Base-by-base conservation (phyloP, 805 yeast species). In the Wickerhamomyces mucosus region DNA sequence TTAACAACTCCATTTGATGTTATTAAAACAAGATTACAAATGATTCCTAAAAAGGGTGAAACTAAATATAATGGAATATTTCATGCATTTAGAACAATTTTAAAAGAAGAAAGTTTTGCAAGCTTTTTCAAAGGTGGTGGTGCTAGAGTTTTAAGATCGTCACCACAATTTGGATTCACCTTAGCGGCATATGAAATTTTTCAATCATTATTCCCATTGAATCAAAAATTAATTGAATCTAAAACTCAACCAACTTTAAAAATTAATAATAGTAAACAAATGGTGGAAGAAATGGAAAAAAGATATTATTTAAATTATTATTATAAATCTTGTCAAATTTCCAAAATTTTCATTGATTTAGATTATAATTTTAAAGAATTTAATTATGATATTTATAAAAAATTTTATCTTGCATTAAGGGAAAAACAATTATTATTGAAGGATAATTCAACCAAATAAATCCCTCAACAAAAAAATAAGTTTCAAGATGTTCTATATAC, bases 141-240 rank as follows among this genome's bases (percentile, higher is more conserved):
- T 36, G 97, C 97, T 6, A 75, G 98, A 58, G 86, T 89, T 24
- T 65, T 86, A 50, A 73, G 97, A 59, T 88, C 96, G 5, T 86
- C 96, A 2, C 98, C 98, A 7, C 98, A 89, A 59, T 89, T 89
- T 56, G 98, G 97, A 34, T 88, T 88, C 61, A 89, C 98, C 6
- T 69, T 89, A 48, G 97, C 97, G n/a, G 88, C 95, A 17, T 89
- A 92, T 59, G 98, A 89, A 58, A 58, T 92, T 21, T 76, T 89
- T 57, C 95, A 89, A 55, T 72, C 67, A 29, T 48, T 78, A 47
- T 64, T 85, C 58, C 95, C 96, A 28, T 69, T 80, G 42, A 39
- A 53, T 33, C 48, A 48, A 29, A 55, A 34, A 19, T 49, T 42
- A 3, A 27, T 48, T 17, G 28, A 16, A 15, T 15, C 15, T 20